phyloP scores from a whole-genome alignment of 192 early-diverging fungal species.

The Coemansia aciculifera region DNA sequence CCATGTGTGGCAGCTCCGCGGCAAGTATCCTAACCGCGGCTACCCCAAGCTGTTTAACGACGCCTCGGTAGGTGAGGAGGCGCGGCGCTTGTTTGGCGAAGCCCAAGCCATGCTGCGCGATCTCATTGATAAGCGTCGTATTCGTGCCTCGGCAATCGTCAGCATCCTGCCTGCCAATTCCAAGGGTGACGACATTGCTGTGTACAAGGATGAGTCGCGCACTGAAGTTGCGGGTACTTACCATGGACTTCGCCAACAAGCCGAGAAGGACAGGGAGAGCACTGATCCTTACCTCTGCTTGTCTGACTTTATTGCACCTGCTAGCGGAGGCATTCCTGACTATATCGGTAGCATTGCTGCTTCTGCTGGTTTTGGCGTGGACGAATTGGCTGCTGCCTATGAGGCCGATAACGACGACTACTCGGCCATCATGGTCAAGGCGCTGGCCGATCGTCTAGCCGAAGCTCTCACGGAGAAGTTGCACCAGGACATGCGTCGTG shows the following conservation, averaged over 20 bases:
- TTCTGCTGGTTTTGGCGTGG: conserved; percentile 86
- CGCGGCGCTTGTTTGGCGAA: conserved; percentile 86
- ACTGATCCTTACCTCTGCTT: conserved; percentile 85
- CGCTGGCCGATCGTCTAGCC: conserved; percentile 89
- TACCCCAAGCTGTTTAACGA: conserved; percentile 98
- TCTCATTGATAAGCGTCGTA: conserved; percentile 72
- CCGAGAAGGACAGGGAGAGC: conserved; percentile 80
- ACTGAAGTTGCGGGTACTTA: conserved; percentile 69
- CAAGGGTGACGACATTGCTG: conserved; percentile 85
- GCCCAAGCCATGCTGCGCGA: conserved; percentile 77
- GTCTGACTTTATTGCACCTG: conserved; percentile 91
- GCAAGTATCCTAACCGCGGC: conserved; percentile 95
- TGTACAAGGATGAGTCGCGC: conserved; percentile 78
- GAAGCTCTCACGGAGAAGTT: conserved; percentile 90
- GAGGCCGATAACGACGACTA: conserved; percentile 87
- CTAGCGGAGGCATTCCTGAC: conserved; percentile 69
- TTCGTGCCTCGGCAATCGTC: conserved; percentile 77
- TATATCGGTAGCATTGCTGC: conserved; percentile 92
- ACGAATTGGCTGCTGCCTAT: conserved; percentile 81
- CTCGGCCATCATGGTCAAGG: conserved; percentile 91
- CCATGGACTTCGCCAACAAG: conserved; percentile 86
- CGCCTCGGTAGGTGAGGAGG: conserved; percentile 88
- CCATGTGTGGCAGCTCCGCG: conserved; percentile 96
- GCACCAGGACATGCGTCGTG: conserved; percentile 85
- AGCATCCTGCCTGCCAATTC: conserved; percentile 88